These are phyloP conservation scores for Aspergillus fischeri DNA, from an alignment of 2,329 filamentous ascomycete species.

Conservation along the genomic window DNA sequence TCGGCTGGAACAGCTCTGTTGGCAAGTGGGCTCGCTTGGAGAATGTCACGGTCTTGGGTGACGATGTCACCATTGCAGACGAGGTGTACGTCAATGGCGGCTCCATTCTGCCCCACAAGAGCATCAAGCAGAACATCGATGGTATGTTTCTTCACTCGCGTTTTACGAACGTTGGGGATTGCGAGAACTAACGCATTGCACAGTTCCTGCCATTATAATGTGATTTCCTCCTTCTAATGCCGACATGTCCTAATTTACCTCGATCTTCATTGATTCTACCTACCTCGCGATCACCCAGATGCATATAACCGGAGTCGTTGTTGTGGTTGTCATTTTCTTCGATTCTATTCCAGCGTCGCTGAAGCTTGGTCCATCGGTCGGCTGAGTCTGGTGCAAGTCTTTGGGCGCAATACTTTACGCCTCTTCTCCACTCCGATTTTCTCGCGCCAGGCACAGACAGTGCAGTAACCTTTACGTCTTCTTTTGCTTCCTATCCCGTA, in stretches of 20 bases:
- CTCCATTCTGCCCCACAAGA: constrained; percentile 94
- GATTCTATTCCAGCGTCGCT: constrained; percentile 12
- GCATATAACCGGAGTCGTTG: constrained; percentile 38
- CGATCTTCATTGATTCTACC: constrained; percentile 17
- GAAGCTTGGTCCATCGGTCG: constrained; percentile 1
- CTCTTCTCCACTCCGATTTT: constrained; percentile 13
- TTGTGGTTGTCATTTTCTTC: constrained; percentile 24
- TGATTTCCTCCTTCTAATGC: constrained; percentile 32
- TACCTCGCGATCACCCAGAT: constrained; percentile 26
- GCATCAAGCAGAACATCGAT: constrained; percentile 97
- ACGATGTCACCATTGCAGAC: constrained; percentile 96
- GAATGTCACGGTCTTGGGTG: constrained; percentile 95
- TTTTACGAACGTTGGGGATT: not conserved
- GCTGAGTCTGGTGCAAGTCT: constrained; percentile 7
- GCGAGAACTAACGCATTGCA: not conserved
- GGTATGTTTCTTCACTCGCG: constrained; percentile 42
- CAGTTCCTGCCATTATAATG: constrained; percentile 49
- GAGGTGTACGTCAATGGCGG: constrained; percentile 98
- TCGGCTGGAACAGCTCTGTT: constrained; percentile 96
- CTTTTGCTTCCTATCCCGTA: constrained; percentile 8
- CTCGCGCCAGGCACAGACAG: constrained; percentile 10
- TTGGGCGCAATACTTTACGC: constrained; percentile 7
- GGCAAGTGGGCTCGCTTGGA: constrained; percentile 94
- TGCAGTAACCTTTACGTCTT: constrained; percentile 13
- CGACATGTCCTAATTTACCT: constrained; percentile 23